Base-by-base conservation (phyloP, 441 rosid genomes). In the Populus hybrid region DNA sequence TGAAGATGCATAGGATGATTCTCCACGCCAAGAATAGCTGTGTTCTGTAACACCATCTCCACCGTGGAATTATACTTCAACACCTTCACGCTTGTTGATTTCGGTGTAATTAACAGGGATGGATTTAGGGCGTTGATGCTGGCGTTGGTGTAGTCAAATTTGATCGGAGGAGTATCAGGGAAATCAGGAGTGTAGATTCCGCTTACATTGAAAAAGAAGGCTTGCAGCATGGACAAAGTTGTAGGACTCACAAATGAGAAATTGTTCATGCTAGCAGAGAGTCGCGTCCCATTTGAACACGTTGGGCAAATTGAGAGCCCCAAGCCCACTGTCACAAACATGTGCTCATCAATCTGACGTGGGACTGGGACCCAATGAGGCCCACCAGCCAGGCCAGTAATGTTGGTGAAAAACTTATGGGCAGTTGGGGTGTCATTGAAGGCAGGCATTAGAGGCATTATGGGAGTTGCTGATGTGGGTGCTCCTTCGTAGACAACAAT, bases 1-100 rank as follows among this genome's bases (percentile, higher is more conserved):
- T 95, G 99, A 10, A 95, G 23, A 45, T 95, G 99, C 84, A 94
- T 91, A 0, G 99, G 99, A 76, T 94, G 99, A 75, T 73, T 92
- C 90, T 95, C 99, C 1, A 82, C 78, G 0, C 73, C 86, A 0
- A 92, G 0, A 35, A 95, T 72, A n/a, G 93, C 92, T 0, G 92
- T 91, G 88, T 94, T 88, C 74, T 94, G 98, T 4, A 91, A 12
- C 71, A 95, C 88, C 33, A 94, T 79, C 82, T 95, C 90, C 70
- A 92, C 92, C 21, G 93, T 90, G 9, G 94, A 9, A 16, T 94
- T 94, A 79, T 78, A 95, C 82, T 89, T 91, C 67, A 92, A 28
- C 59, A 84, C 83, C 83, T 85, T 92, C 5, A 89, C 90, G 6
- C 85, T 90, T 3, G 95, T 92, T 35, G 81, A 1, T 68, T 95